Percentiles rank a stretch among this genome's conserved stretches.
Evolutionary conservation across 306 rosid genomes (phyloP).

Genomic region (Oxytropis ochrocephala): DNA sequence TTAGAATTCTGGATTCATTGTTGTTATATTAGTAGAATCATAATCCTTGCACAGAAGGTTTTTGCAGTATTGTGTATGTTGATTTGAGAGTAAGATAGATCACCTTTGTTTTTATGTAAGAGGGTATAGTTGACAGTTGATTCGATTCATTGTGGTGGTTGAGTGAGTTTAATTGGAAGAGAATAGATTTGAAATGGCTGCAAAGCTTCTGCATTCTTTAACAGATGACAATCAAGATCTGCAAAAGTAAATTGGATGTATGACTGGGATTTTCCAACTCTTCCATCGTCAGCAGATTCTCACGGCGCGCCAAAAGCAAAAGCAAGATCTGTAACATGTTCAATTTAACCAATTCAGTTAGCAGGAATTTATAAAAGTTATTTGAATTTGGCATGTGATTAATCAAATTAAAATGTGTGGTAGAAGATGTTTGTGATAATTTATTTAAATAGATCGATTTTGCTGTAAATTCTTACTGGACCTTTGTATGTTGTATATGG

Average conservation of each 20-base stretch:
- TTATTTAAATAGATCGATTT: no score
- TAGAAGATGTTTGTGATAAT: no score
- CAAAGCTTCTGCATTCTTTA: constrained; percentile 79
- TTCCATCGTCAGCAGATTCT: constrained; percentile 67
- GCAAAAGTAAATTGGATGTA: constrained; percentile 93
- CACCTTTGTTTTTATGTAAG: constrained; percentile 12
- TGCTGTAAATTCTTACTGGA: no score
- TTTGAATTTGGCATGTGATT: neutral
- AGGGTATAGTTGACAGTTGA: no score
- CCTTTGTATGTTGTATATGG: no score
- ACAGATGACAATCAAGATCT: constrained; percentile 91
- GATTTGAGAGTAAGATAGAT: constrained; percentile 24
- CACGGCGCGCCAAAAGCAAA: constrained; percentile 51
- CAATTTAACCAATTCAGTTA: neutral
- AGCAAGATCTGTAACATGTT: constrained; percentile 28
- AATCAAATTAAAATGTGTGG: neutral
- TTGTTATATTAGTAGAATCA: no score
- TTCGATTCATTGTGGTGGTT: no score
- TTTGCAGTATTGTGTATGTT: constrained; percentile 20
- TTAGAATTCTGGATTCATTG: no score
- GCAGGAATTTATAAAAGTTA: neutral
- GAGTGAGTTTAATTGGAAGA: constrained; percentile 14
- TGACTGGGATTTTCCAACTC: constrained; percentile 82
- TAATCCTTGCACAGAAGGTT: constrained; percentile 14
- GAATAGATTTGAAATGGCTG: constrained; percentile 61